These are phyloP conservation scores for Plenodomus biglobosus DNA, from an alignment of 2,329 filamentous ascomycete species.

Conservation along the genomic window DNA sequence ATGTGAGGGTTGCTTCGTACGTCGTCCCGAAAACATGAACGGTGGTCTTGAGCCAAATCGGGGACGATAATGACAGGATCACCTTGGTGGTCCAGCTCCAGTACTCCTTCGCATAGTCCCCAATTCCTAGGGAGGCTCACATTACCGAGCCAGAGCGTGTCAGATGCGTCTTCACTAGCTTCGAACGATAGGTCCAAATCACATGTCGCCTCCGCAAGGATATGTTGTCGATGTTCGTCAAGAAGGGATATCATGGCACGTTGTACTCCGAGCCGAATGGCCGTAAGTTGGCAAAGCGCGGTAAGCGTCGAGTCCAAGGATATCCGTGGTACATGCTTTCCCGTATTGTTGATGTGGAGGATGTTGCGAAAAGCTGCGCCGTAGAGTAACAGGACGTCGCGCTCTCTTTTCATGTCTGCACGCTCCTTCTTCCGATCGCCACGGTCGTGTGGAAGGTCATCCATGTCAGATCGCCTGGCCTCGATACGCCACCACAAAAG, in stretches of 20 bases:
- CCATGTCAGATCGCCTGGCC: not conserved
- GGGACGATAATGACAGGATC: slow-evolving; percentile 12
- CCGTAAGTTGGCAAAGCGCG: slow-evolving; percentile 41
- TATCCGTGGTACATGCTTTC: slow-evolving; percentile 18
- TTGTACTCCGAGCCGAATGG: slow-evolving; percentile 35
- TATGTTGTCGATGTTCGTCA: slow-evolving; percentile 38
- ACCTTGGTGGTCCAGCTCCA: slow-evolving; percentile 7
- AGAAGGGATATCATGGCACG: slow-evolving; percentile 43
- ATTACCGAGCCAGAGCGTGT: slow-evolving; percentile 32
- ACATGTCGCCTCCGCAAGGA: slow-evolving; percentile 45
- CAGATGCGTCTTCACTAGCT: slow-evolving; percentile 6
- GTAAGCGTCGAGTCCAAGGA: slow-evolving; percentile 36
- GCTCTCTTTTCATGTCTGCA: slow-evolving; percentile 21
- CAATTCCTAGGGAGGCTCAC: slow-evolving; percentile 32
- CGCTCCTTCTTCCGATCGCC: not conserved
- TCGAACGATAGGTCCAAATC: slow-evolving; percentile 25
- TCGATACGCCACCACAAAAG: not conserved
- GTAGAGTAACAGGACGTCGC: slow-evolving; percentile 31
- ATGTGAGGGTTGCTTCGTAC: slow-evolving; percentile 4
- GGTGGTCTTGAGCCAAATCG: slow-evolving; percentile 4
- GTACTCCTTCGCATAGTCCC: slow-evolving; percentile 28
- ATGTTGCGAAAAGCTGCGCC: slow-evolving; percentile 29
- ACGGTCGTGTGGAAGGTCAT: not conserved
- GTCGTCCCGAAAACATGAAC: not conserved
- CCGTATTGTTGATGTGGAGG: slow-evolving; percentile 16